These are phyloP conservation scores for Lactifluus piperatus DNA, from an alignment of 768 basidiomycete species.

Conservation along the genomic window DNA sequence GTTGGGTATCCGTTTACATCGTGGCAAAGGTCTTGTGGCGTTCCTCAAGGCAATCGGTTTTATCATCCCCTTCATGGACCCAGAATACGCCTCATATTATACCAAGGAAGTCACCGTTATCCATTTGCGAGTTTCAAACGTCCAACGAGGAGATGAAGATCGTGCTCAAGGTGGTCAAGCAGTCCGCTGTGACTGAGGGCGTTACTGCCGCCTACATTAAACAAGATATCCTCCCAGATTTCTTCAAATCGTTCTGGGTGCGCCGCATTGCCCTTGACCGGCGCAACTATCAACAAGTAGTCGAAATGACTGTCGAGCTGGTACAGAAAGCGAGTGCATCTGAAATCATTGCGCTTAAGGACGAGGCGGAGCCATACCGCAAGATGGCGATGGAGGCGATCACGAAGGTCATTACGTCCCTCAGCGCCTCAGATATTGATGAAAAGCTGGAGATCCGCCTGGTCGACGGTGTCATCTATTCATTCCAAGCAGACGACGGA, in stretches of 20 bases:
- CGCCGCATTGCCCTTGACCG: conserved; percentile 95
- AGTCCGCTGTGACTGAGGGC: conserved; percentile 98
- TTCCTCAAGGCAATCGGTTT: too few species aligned
- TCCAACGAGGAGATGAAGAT: conserved; percentile 99
- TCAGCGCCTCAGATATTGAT: too few species aligned
- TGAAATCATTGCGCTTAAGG: conserved; percentile 94
- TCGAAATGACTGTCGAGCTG: conserved; percentile 97
- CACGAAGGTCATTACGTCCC: conserved; percentile 86
- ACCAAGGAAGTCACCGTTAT: too few species aligned
- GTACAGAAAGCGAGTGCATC: conserved; percentile 95
- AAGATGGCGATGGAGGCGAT: conserved; percentile 99
- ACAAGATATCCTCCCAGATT: conserved; percentile 96
- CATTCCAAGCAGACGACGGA: conserved; percentile 99
- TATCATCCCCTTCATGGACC: conserved; percentile 99
- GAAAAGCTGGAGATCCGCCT: conserved; percentile 90
- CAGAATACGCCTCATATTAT: conserved; percentile 98
- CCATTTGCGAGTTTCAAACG: too few species aligned
- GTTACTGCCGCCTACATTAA: too few species aligned
- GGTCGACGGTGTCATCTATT: conserved; percentile 97
- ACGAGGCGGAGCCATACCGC: conserved; percentile 82
- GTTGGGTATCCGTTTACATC: conserved; percentile 92
- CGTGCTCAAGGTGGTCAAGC: conserved; percentile 97
- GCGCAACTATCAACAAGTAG: conserved; percentile 93
- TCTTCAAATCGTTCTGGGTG: too few species aligned
- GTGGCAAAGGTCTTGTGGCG: conserved; percentile 92